These are phyloP conservation scores for Acanthamoeba triangularis DNA, from an alignment of 208 protist species.

Conservation along the genomic window DNA sequence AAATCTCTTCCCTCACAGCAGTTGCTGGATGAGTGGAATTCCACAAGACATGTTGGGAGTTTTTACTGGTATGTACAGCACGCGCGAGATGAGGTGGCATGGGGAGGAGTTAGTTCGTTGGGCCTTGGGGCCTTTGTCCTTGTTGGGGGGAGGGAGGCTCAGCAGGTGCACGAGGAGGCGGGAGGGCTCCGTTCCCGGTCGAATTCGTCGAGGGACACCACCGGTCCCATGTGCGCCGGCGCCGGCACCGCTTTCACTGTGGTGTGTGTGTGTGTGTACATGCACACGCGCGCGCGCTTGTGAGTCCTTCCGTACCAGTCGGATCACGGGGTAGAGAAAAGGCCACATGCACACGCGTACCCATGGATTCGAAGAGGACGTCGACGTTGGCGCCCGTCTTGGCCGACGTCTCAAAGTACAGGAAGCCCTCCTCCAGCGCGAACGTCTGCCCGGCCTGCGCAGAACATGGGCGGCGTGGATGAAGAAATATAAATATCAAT, in stretches of 20 bases:
- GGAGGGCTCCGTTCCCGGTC: not conserved
- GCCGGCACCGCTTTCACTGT: slow-evolving; percentile 12
- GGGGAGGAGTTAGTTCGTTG: too few relatives aligned
- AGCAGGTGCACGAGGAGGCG: slow-evolving; percentile 19
- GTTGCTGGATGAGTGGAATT: too few relatives aligned
- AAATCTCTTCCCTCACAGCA: too few relatives aligned
- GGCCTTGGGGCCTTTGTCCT: too few relatives aligned
- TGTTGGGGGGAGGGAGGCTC: not conserved
- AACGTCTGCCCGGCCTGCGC: not conserved
- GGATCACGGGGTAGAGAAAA: not conserved
- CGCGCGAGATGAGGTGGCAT: too few relatives aligned
- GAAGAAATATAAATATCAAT: not conserved
- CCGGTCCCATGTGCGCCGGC: not conserved
- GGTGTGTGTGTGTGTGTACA: too few relatives aligned
- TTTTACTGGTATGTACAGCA: too few relatives aligned
- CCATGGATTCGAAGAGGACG: slow-evolving; percentile 3
- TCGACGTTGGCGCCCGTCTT: slow-evolving; percentile 29
- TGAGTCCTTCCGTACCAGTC: not conserved
- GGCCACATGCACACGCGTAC: not conserved
- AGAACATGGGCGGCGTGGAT: not conserved
- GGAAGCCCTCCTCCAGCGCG: not conserved
- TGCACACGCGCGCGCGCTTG: not conserved
- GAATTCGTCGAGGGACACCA: not conserved
- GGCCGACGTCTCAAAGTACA: slow-evolving; percentile 50
- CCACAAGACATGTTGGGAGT: too few relatives aligned